A percentile compares a stretch with the other conserved stretches of the same genome.
These are phyloP conservation scores for Begonia loranthoides DNA, from an alignment of 306 rosid genomes.

Conservation along the genomic window DNA sequence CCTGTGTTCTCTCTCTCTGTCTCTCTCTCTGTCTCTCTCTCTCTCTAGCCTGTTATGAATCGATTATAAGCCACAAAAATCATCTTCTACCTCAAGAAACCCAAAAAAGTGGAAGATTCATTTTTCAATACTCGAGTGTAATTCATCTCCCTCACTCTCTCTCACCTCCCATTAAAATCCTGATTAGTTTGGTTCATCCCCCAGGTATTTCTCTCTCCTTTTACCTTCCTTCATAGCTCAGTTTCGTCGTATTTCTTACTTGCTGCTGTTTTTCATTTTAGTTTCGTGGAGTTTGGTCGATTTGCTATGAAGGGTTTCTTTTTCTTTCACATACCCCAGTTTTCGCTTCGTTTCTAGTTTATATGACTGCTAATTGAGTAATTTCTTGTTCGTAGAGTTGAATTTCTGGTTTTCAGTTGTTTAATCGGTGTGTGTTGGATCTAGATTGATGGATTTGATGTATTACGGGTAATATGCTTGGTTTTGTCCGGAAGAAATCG, in stretches of 20 bases:
- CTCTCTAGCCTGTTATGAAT: not conserved
- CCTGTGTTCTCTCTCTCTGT: not conserved
- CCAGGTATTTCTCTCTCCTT: not conserved
- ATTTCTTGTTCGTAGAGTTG: not conserved
- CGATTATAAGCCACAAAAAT: slow-evolving; percentile 20
- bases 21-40: slow-evolving; percentile 5
- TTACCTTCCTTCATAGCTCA: not conserved
- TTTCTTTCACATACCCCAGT: too few species aligned
- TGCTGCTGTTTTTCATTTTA: not conserved
- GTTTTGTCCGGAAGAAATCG: slow-evolving; percentile 4
- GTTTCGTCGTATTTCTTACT: not conserved
- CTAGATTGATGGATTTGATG: too few species aligned
- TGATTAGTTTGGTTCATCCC: slow-evolving; percentile 12
- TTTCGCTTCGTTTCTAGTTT: too few species aligned
- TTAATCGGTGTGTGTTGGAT: too few species aligned
- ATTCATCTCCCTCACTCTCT: slow-evolving; percentile 3
- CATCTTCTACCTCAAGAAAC: not conserved
- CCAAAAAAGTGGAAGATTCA: slow-evolving; percentile 5
- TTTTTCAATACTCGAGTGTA: slow-evolving; percentile 3
- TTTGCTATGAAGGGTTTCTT: too few species aligned
- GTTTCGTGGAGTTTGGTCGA: not conserved
- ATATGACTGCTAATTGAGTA: not conserved
- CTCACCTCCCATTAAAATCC: slow-evolving; percentile 8
- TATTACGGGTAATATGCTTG: not conserved
- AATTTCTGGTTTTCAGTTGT: not conserved